Percentiles rank a stretch among this genome's conserved stretches.
Conservation (phyloP, 768 basidiomycete species). For the Leccinum pellstonianum region DNA sequence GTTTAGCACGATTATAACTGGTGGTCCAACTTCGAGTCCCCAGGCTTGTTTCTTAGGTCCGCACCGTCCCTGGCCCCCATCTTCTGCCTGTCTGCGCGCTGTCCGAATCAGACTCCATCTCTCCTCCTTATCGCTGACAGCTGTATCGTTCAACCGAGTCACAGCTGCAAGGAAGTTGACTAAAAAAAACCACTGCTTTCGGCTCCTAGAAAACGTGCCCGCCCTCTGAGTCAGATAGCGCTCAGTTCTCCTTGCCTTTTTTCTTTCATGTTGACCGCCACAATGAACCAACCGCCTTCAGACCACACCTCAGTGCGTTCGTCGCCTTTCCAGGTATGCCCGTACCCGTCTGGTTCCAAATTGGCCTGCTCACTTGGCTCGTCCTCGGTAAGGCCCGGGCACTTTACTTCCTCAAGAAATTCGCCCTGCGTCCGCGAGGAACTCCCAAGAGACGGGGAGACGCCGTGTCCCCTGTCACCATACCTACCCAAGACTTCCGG, state of each 20-base stretch:
- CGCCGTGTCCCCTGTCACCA: conserved; percentile 23
- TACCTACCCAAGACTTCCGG: conserved; percentile 24
- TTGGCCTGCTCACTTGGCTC: not conserved
- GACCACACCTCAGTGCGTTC: conserved; percentile 25
- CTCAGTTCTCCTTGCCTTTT: conserved; percentile 6
- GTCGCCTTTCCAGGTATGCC: conserved; percentile 30
- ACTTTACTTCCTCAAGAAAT: conserved; percentile 42
- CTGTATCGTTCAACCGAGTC: conserved; percentile 1
- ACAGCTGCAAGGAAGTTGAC: conserved; percentile 20
- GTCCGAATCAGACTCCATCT: not conserved
- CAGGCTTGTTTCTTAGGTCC: conserved; percentile 14
- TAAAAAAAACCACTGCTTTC: conserved; percentile 23
- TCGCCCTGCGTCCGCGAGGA: conserved; percentile 34
- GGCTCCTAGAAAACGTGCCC: conserved; percentile 31
- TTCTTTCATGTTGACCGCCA: conserved; percentile 19
- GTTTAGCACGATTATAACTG: conserved; percentile 12
- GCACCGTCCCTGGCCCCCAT: conserved; percentile 3
- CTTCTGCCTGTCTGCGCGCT: not conserved
- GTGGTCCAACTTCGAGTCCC: conserved; percentile 6
- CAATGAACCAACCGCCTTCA: conserved; percentile 28
- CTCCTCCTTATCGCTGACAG: not conserved
- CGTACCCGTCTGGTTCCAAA: conserved; percentile 15
- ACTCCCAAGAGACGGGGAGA: conserved; percentile 30
- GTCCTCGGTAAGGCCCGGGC: conserved; percentile 28
- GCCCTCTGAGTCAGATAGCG: conserved; percentile 19